Percentiles rank a stretch among this genome's conserved stretches.
phyloP scores from a whole-genome alignment of 345 rosid species.

The Eucalyptus marginata region DNA sequence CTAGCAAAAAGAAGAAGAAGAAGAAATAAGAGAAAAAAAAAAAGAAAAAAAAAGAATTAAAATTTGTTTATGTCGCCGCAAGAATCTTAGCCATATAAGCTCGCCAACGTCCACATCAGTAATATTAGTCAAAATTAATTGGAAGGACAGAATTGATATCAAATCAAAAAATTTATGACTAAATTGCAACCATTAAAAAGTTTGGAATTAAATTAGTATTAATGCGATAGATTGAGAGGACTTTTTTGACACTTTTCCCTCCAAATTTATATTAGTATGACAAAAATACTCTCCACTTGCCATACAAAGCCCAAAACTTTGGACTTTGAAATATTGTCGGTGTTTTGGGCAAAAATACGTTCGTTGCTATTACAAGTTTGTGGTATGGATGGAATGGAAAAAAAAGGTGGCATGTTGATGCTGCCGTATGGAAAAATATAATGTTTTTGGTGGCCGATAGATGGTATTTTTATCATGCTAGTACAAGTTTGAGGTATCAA shows the following conservation, averaged over 20 bases:
- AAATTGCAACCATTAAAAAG: too few relatives aligned
- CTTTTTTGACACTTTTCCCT: not conserved
- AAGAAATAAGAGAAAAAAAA: too few relatives aligned
- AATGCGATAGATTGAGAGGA: rapidly evolving
- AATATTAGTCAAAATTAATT: too few relatives aligned
- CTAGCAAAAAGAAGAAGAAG: too few relatives aligned
- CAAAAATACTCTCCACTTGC: not conserved
- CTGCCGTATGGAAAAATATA: not conserved
- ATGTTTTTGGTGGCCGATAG: not conserved
- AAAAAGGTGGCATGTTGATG: not conserved
- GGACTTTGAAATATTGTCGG: not conserved
- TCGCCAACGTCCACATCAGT: rapidly evolving
- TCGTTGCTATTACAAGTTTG: not conserved
- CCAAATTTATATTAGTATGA: rapidly evolving
- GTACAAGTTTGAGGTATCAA: not conserved
- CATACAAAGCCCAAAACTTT: not conserved
- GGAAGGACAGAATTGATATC: rapidly evolving
- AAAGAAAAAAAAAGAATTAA: too few relatives aligned
- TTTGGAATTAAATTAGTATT: too few relatives aligned
- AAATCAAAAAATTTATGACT: rapidly evolving
- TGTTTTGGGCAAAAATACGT: not conserved
- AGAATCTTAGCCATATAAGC: rapidly evolving
- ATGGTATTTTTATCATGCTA: not conserved
- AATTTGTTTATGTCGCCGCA: too few relatives aligned
- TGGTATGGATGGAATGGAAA: not conserved